Conservation (phyloP, 768 basidiomycete species). For the Termitomyces sp. region DNA sequence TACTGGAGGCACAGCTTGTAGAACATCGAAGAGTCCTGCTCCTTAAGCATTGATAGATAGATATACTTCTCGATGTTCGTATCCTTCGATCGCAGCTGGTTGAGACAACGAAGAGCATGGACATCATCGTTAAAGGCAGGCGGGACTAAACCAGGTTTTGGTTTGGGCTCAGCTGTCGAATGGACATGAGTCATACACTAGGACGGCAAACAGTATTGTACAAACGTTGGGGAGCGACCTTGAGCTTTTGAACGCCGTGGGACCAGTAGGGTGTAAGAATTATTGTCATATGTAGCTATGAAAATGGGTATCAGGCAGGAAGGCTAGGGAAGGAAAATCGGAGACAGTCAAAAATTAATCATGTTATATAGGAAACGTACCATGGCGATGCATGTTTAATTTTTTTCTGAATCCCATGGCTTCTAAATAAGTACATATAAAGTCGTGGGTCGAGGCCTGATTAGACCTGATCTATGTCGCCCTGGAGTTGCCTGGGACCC, state of each 20-base stretch:
- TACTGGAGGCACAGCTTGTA: conserved; percentile 72
- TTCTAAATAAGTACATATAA: too few species aligned
- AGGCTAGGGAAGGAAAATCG: neutral
- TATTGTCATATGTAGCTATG: conserved; percentile 44
- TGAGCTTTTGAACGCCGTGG: conserved; percentile 71
- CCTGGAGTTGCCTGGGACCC: conserved; percentile 8
- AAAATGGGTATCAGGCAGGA: neutral
- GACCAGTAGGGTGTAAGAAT: conserved; percentile 70
- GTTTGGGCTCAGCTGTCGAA: conserved; percentile 36
- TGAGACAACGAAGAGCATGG: conserved; percentile 57
- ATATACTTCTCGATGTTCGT: conserved; percentile 81
- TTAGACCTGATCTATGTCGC: neutral
- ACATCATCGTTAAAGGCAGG: conserved; percentile 49
- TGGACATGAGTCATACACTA: conserved; percentile 1
- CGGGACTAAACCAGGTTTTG: conserved; percentile 57
- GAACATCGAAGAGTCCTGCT: conserved; percentile 71
- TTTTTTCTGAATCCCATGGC: conserved; percentile 6
- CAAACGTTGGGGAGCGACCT: conserved; percentile 54
- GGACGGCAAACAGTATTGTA: conserved; percentile 12
- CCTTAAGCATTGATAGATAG: conserved; percentile 73
- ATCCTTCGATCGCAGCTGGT: conserved; percentile 74
- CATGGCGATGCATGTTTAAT: conserved; percentile 12
- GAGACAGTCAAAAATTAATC: neutral
- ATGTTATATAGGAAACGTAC: conserved; percentile 8
- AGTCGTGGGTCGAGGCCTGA: conserved; percentile 3